Evolutionary conservation across 345 rosid species (phyloP).

Genomic region (Adansonia digitata): DNA sequence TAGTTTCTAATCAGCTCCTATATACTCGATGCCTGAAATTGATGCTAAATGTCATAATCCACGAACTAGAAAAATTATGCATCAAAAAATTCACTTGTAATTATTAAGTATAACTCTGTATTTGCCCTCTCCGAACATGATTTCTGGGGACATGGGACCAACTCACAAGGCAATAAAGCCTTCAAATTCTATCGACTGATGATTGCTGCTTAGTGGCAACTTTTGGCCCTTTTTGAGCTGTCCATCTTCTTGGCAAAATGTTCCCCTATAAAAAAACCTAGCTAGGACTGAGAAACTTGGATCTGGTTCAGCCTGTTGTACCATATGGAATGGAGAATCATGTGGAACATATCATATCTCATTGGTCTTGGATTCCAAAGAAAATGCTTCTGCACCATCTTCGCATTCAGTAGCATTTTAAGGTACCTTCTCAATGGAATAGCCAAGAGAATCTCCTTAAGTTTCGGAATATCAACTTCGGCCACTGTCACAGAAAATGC

Average conservation of each 20-base stretch:
- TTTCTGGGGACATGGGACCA: neutral
- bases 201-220: neutral
- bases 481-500: conserved; percentile 67
- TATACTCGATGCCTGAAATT: neutral
- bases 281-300: conserved; percentile 20
- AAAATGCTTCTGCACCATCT: conserved; percentile 88
- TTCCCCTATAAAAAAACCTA: neutral
- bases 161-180: neutral
- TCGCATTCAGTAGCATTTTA: conserved; percentile 56
- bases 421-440: conserved; percentile 64
- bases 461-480: conserved; percentile 77
- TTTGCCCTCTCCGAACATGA: neutral
- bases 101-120: neutral
- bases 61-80: neutral
- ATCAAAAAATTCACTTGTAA: neutral
- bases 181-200: neutral
- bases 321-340: conserved; percentile 96
- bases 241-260: neutral
- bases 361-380: conserved; percentile 71
- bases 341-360: conserved; percentile 80
- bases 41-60: neutral
- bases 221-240: neutral
- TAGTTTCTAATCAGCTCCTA: neutral
- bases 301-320: conserved; percentile 54
- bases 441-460: conserved; percentile 68